These are phyloP conservation scores for Xylaria sp. DNA, from an alignment of 2,329 filamentous ascomycete genomes.

Conservation along the genomic window DNA sequence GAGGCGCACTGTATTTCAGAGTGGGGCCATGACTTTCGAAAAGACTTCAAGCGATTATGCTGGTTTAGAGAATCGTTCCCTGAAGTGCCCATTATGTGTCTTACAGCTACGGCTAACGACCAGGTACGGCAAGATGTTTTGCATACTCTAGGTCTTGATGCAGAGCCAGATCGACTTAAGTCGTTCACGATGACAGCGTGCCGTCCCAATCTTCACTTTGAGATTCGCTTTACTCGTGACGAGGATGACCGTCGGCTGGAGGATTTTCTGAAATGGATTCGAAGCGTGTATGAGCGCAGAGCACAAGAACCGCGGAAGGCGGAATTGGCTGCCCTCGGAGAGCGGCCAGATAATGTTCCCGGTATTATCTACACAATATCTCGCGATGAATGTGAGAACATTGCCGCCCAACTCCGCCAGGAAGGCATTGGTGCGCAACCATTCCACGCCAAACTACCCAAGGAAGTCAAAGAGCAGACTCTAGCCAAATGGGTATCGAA, in stretches of 20 bases:
- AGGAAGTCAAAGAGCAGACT: slow-evolving; percentile 76
- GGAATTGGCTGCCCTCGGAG: slow-evolving; percentile 65
- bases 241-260: slow-evolving; percentile 77
- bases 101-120: slow-evolving; percentile 89
- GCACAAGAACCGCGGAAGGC: slow-evolving; percentile 66
- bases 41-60: slow-evolving; percentile 84
- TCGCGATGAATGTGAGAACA: slow-evolving; percentile 77
- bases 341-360: slow-evolving; percentile 72
- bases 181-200: slow-evolving; percentile 86
- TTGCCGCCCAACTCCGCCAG: slow-evolving; percentile 72
- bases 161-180: slow-evolving; percentile 67
- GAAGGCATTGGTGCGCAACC: slow-evolving; percentile 79
- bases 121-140: slow-evolving; percentile 87
- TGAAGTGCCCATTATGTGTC: slow-evolving; percentile 88
- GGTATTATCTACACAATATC: slow-evolving; percentile 86
- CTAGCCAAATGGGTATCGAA: slow-evolving; percentile 78
- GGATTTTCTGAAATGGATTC: slow-evolving; percentile 82
- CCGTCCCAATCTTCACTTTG: slow-evolving; percentile 88
- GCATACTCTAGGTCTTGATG: slow-evolving; percentile 74
- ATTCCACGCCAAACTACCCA: slow-evolving; percentile 76
- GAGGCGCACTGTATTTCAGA: slow-evolving; percentile 98
- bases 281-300: slow-evolving; percentile 76
- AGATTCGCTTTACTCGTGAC: slow-evolving; percentile 84
- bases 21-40: slow-evolving; percentile 98
- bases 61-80: slow-evolving; percentile 88